These are phyloP conservation scores for Trichophyton equinum DNA, from an alignment of 2,329 filamentous ascomycete genomes.

Conservation along the genomic window DNA sequence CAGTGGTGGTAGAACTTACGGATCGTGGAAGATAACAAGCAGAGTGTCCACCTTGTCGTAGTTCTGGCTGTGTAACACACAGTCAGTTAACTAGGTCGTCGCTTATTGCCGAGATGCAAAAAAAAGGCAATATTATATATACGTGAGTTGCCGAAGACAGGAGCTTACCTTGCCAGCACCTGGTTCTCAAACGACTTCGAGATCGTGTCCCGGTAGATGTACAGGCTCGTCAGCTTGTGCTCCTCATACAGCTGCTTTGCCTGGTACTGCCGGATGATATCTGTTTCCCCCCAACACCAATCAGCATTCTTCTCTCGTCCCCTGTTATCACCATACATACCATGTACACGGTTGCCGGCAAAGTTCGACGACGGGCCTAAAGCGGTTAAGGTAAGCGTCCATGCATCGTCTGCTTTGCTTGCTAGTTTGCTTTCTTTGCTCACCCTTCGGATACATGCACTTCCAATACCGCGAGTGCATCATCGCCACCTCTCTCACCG, in stretches of 20 bases:
- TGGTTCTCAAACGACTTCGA: conserved; percentile 75
- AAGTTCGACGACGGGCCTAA: conserved; percentile 18
- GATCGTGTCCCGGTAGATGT: conserved; percentile 60
- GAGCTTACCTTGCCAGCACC: conserved; percentile 58
- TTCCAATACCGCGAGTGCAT: conserved; percentile 65
- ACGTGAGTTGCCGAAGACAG: too few relatives aligned
- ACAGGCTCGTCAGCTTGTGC: conserved; percentile 66
- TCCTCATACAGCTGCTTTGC: conserved; percentile 57
- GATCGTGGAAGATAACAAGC: conserved; percentile 81
- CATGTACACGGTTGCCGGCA: conserved; percentile 49
- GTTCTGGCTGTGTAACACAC: conserved; percentile 38
- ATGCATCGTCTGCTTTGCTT: not conserved
- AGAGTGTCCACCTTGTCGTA: conserved; percentile 56
- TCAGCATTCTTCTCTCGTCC: not conserved
- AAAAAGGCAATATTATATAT: too few relatives aligned
- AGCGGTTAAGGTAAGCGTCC: conserved; percentile 12
- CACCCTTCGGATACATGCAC: conserved; percentile 61
- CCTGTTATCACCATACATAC: conserved; percentile 19
- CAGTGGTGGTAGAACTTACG: conserved; percentile 41
- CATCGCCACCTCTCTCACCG: conserved; percentile 45
- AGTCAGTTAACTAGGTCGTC: not conserved
- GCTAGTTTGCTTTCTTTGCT: too few relatives aligned
- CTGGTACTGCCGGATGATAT: conserved; percentile 68
- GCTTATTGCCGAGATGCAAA: not conserved
- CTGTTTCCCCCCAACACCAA: conserved; percentile 24